phyloP scores from a whole-genome alignment of 148 eudicot genomes.

The Spergularia bocconei region DNA sequence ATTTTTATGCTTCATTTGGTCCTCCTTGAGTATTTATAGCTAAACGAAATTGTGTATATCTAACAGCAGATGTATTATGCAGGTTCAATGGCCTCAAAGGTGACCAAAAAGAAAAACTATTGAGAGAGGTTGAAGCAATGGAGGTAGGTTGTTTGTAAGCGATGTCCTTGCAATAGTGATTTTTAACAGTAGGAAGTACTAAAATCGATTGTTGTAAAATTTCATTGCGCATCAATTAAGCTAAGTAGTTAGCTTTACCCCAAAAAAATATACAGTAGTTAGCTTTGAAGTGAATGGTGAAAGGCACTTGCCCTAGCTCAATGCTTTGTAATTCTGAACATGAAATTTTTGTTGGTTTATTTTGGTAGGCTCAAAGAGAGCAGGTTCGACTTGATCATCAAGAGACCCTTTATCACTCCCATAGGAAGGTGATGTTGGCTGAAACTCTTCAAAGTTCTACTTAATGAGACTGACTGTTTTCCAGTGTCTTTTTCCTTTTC shows the following conservation, averaged over 20 bases:
- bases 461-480: not conserved
- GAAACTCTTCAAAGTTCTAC: not conserved
- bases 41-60: not conserved
- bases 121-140: conserved; percentile 39
- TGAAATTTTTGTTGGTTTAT: conserved; percentile 12
- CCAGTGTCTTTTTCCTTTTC: not conserved
- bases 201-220: not conserved
- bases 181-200: too few species aligned
- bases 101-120: conserved; percentile 48
- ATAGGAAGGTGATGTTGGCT: conserved; percentile 58
- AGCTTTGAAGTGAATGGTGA: not conserved
- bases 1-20: not conserved
- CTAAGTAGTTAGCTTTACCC: not conserved
- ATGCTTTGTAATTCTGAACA: not conserved
- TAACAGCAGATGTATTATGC: conserved; percentile 3
- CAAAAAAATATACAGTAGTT: not conserved
- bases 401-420: conserved; percentile 63
- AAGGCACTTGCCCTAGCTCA: not conserved
- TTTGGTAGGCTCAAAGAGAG: conserved; percentile 63
- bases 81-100: conserved; percentile 52
- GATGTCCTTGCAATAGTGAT: not conserved
- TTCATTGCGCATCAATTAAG: not conserved
- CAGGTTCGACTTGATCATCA: conserved; percentile 67
- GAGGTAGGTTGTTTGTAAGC: conserved; percentile 47
- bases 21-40: not conserved